Evolutionary conservation across 306 rosid species (phyloP).

Genomic region (Ormosia semicastrata): DNA sequence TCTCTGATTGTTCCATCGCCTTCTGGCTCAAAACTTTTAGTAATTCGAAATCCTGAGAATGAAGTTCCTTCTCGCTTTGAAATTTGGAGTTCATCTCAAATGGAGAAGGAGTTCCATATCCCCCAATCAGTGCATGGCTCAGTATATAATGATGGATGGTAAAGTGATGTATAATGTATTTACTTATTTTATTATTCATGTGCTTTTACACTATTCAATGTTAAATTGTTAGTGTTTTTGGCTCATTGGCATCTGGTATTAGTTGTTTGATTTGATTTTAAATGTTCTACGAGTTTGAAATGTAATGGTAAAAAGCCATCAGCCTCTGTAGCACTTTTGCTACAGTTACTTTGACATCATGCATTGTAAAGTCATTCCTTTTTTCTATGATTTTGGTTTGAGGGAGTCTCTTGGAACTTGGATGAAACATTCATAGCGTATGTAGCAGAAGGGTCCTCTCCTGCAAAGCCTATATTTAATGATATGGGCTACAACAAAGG

Average conservation of each 20-base stretch:
- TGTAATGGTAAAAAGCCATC: no score
- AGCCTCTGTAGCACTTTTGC: no score
- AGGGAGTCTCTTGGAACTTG: slow-evolving; percentile 87
- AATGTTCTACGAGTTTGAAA: no score
- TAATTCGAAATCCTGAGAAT: slow-evolving; percentile 66
- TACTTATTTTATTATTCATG: no score
- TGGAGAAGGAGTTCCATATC: slow-evolving; percentile 68
- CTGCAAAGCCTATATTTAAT: slow-evolving; percentile 77
- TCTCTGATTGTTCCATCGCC: slow-evolving; percentile 82
- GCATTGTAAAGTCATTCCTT: no score
- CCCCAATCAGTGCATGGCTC: slow-evolving; percentile 82
- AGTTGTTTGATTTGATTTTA: not conserved
- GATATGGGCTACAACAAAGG: slow-evolving; percentile 63
- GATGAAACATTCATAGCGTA: slow-evolving; percentile 80
- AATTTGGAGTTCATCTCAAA: slow-evolving; percentile 64
- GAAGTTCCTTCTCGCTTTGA: slow-evolving; percentile 69
- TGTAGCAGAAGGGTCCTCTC: slow-evolving; percentile 87
- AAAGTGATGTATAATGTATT: not conserved
- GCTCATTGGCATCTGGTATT: not conserved
- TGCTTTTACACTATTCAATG: not conserved
- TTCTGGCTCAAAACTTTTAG: slow-evolving; percentile 66
- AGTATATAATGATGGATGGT: slow-evolving; percentile 88
- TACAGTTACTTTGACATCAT: no score
- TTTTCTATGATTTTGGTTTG: slow-evolving; percentile 46
- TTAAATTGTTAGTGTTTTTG: not conserved